Evolutionary conservation across 352 stramenopile genomes (phyloP), one percentile per base, ranked within the genome.

Genomic region (Globisporangium paroecandrum): DNA sequence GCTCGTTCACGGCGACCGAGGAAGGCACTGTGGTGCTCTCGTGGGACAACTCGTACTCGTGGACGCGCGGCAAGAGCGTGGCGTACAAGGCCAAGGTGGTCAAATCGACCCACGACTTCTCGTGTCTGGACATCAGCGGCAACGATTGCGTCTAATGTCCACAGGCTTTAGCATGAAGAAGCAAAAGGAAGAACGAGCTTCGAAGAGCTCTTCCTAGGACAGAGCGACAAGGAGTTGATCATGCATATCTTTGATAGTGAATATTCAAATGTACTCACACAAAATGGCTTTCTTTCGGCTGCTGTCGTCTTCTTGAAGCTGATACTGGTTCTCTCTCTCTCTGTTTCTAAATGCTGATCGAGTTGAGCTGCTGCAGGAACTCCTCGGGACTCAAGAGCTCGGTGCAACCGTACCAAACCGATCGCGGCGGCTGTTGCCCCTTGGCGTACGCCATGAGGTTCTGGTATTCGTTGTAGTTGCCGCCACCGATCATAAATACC

Each of bases 401-500:
- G 32, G 91, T 97, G 68, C 89, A 94, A 25, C 91, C 91, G 69
- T 97, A 97, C 75, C 87, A 93, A 34, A 97, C 76, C 38, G 81
- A 86, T 3, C 90, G 79, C 13, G 83, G 78, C 2, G 78, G 74
- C 56, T 90, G 78, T 69, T 89, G 76, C 2, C 74, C 82, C 71
- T 93, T 92, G 53, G 84, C 79, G 64, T 94, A 94, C 29, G 84
- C 83, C 77, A 93, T 79, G 62, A 94, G 76, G 59, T 95, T 95
- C 59, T 91, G 88, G 72, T 92, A 95, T 69, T 95, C 88, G 62
- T 93, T 93, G 76, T 95, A 95, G 71, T 93, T 94, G 65, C 84
- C 88, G 43, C 88, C 86, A 12, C 88, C 88, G 65, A 95, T 93
- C 73, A 95, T 87, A 87, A 95, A 95, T 74, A 95, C 83, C 69